Evolutionary conservation across 768 basidiomycete genomes (phyloP).

Genomic region (Panaeolus papilionaceus): DNA sequence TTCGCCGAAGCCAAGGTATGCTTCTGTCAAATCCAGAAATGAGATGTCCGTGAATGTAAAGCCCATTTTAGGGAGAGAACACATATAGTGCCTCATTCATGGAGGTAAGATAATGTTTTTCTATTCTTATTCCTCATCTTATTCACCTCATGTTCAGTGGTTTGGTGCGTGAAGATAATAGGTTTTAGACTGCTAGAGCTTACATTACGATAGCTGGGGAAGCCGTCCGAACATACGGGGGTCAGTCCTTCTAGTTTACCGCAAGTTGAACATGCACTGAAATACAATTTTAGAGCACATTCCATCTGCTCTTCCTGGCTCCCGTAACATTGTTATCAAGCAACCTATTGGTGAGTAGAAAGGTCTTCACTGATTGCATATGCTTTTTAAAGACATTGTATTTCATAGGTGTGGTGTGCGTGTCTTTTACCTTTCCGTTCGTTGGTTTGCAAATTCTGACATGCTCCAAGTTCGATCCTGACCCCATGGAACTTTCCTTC

Average conservation of each 20-base stretch:
- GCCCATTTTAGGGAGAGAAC: constrained; percentile 74
- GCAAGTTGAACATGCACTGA: neutral
- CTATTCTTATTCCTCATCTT: neutral
- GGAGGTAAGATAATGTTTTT: constrained; percentile 54
- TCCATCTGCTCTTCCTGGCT: constrained; percentile 70
- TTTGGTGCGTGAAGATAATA: constrained; percentile 59
- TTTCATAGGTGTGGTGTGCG: constrained; percentile 47
- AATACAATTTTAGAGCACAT: constrained; percentile 65
- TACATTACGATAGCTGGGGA: constrained; percentile 72
- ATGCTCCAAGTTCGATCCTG: constrained; percentile 64
- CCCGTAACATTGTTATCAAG: constrained; percentile 90
- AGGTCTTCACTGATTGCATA: neutral
- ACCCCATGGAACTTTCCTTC: constrained; percentile 96
- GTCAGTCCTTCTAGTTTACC: constrained; percentile 41
- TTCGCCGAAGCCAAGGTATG: constrained; percentile 79
- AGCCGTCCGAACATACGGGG: constrained; percentile 90
- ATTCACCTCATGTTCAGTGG: constrained; percentile 57
- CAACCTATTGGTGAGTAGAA: constrained; percentile 79
- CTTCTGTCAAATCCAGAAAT: constrained; percentile 1
- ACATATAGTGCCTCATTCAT: constrained; percentile 85
- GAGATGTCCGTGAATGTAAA: constrained; percentile 11
- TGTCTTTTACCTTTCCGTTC: constrained; percentile 1
- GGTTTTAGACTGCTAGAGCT: constrained; percentile 8
- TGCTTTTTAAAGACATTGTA: constrained; percentile 12
- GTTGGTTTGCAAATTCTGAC: neutral